Conservation (phyloP, 2,329 filamentous ascomycete genomes). For the Diaporthe humulicola region DNA sequence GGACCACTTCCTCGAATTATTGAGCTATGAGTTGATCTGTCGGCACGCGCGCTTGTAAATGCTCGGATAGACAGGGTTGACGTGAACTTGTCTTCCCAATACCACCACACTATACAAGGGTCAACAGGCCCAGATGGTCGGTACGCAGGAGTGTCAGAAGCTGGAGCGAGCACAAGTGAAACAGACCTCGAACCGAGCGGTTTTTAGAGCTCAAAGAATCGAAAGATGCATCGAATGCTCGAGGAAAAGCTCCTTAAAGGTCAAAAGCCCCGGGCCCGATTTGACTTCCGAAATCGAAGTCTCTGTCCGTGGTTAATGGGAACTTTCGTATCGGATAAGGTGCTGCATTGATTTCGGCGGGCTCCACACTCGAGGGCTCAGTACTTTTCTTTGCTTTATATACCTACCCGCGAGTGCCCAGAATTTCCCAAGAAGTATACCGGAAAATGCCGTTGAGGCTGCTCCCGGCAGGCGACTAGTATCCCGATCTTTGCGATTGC, state of each 20-base stretch:
- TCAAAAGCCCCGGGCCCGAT: not conserved
- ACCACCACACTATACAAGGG: not conserved
- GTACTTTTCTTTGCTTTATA: not conserved
- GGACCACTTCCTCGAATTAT: not conserved
- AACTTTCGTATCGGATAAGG: not conserved
- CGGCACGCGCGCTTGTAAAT: not conserved
- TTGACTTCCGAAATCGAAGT: not conserved
- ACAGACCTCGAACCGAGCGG: not conserved
- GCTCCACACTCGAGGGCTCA: not conserved
- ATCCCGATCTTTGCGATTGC: not conserved
- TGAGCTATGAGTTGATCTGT: not conserved
- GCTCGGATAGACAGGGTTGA: not conserved
- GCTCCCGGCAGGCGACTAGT: not conserved
- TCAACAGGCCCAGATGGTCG: not conserved
- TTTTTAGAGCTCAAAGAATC: not conserved
- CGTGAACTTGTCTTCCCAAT: not conserved
- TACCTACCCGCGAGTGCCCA: not conserved
- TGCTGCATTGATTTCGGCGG: not conserved
- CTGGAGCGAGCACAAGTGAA: not conserved
- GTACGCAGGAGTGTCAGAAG: not conserved
- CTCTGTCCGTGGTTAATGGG: not conserved
- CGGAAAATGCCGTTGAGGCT: not conserved
- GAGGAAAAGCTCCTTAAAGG: constrained; percentile 4
- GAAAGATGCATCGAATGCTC: not conserved
- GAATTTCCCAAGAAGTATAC: not conserved